Conservation (phyloP, 164 flowering plant species). For the Magnolia officinalis region DNA sequence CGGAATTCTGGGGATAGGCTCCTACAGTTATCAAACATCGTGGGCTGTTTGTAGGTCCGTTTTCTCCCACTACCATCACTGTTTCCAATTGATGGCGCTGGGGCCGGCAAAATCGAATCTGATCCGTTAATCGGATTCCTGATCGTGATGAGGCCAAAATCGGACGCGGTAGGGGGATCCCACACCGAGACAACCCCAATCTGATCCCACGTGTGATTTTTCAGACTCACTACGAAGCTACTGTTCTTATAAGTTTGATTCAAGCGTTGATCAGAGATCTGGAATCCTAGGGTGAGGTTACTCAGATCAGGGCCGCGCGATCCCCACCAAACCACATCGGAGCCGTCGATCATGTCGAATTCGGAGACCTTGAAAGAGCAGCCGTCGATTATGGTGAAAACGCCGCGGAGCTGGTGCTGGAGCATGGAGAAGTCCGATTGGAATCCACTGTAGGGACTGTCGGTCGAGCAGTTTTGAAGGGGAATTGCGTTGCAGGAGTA, state of each 20-base stretch:
- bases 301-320: conserved; percentile 47
- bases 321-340: conserved; percentile 90
- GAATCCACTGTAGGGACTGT: conserved; percentile 36
- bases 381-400: conserved; percentile 46
- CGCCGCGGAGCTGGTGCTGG: conserved; percentile 79
- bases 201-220: conserved; percentile 69
- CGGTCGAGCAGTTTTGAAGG: conserved; percentile 5
- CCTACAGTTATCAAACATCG: conserved; percentile 86
- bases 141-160: conserved; percentile 10
- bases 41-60: conserved; percentile 36
- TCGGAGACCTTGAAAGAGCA: conserved; percentile 74
- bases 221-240: conserved; percentile 49
- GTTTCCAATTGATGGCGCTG: conserved; percentile 20
- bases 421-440: conserved; percentile 68
- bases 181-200: conserved; percentile 68
- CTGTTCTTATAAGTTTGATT: conserved; percentile 64
- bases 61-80: background rate
- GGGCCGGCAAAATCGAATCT: conserved; percentile 15
- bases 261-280: conserved; percentile 57
- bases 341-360: conserved; percentile 81
- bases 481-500: background rate
- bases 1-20: conserved; percentile 52
- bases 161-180: conserved; percentile 67
- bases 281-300: conserved; percentile 65
- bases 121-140: conserved; percentile 10